Base-by-base conservation (phyloP, 305 asterid genomes). In the Withania somnifera region DNA sequence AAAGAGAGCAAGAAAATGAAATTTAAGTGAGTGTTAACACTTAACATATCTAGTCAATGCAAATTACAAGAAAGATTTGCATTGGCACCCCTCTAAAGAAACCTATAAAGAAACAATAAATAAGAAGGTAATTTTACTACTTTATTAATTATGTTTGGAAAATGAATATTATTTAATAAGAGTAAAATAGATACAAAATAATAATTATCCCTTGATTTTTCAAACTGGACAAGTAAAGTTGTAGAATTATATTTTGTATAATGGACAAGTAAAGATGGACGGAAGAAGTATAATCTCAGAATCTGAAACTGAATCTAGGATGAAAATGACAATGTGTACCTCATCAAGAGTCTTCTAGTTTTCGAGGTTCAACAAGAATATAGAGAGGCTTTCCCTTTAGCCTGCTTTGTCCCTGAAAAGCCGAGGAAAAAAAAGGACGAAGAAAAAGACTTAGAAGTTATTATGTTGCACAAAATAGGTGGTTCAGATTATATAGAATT, bases 281-380 rank as follows among this genome's bases (percentile, higher is more conserved):
- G n/a, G n/a, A 60, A 38, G 34, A 1, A 26, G 19, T 60, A 60
- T 26, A 60, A 60, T 26, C 4, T 60, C 61, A 54, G 69, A 6
- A 26, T 11, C 40, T 61, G 36, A 61, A 61, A 61, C 38, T 61
- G 69, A 61, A 61, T 61, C 11, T 73, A 45, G 34, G 28, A 30
- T 13, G 45, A 32, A 58, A 60, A 34, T 45, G 17, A 58, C 19
- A 82, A 75, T 71, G 51, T 73, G 36, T 80, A 83, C 89, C 88
- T 89, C 84, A 83, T 34, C 75, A 86, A 80, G 81, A 82, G 47
- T 78, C 87, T 47, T 84, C 87, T 24, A 86, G 47, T 81, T 89
- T 88, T 32, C 87, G 86, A 36, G 97, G 97, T 89, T 91, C 94
- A 85, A 93, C 96, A 53, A 93, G 96, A 82, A 93, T 86, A 85